Base-by-base conservation (phyloP, 371 early-diverging fungal species). In the Actinomortierella ambigua region DNA sequence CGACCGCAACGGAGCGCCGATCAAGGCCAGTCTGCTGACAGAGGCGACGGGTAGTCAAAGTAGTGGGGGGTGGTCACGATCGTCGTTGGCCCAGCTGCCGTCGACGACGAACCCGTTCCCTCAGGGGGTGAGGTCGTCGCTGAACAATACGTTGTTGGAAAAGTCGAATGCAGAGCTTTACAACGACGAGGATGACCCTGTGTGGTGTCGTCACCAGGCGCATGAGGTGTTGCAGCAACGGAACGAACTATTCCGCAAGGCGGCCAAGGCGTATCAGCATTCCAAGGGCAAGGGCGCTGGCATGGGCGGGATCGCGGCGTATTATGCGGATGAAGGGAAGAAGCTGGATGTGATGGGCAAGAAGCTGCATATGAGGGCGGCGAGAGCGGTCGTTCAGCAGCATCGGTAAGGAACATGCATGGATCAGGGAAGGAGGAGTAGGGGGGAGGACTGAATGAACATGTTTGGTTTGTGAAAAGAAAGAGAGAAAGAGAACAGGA, bases 311-410 rank as follows among this genome's bases (percentile, higher is more conserved):
- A 79, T 88, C 18, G 85, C 91, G 0, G 80, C 84, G 50, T 88
- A 79, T 63, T 90, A 91, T 71, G 88, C 91, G 7, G 81, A 85
- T 4, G 85, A 86, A 47, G 91, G 89, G 34, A 84, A 84, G 17
- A 78, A 82, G 50, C 57, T 81, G 50, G 90, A 90, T 55, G 68
- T 65, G 5, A 60, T 81, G 44, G 89, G 88, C 18, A 87, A 85
- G 29, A 76, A 81, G 34, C 88, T 88, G 90, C 88, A 88, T 34
- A 87, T 90, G 86, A 79, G 88, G 13, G 90, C 90, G 6, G 90
- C 90, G 2, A 82, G 88, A 50, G 87, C 91, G 0, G 77, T 82
- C 22, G 86, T 90, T 28, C 79, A 83, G 39, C 57, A 75, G 18
- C 75, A 86, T 26, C 75, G 83, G 84, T 80, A 75, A 46, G 61